Evolutionary conservation across 2,329 filamentous ascomycete genomes (phyloP), one percentile per base, ranked within the genome.

Genomic region (Fusarium sp.): DNA sequence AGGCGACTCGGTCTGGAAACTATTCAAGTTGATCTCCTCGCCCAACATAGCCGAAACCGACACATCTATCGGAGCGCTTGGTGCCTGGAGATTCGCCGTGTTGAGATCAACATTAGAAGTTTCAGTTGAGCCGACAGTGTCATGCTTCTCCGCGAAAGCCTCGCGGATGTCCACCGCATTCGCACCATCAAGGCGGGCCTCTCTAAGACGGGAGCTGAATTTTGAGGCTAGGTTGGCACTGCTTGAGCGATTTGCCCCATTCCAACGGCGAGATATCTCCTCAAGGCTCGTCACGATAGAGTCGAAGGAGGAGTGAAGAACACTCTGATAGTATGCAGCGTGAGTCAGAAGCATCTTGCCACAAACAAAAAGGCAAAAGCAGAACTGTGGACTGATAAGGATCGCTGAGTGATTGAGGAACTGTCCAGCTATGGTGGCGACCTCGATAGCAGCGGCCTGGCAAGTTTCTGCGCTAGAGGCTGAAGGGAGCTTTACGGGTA

Each of bases 321-420:
- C 19, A 10, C 28, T 49, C 6, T 55, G 39, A 17, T 59, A 57
- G 6, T 70, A 68, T 7, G 36, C 51, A 3, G 67, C 43, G 21
- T 71, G 61, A 3, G 67, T 59, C 2, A 70, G 57, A 6, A 71
- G 57, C 52, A 67, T 60, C 11, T 62, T 57, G 0, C 67, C 69
- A 14, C 67, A 70, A 3, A 71, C 61, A 5, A 71, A 71, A 1
- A 71, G 46, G 13, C 69, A 71, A 33, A 71, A 71, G 0, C 57
- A 62, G 36, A 70, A 71, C 34, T 70, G 67, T 0, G 69, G 67
- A 5, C 50, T 70, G 7, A 59, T 57, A 2, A 70, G 19, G 22
- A 65, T 50, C 7, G 22, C 9, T 7, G 64, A 68, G 19, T 40
- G 34, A 4, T 54, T 43, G 13, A 71, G 60, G 11, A 70, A 71